Base-by-base conservation (phyloP, 306 rosid species). In the Gastrolobium villosum region DNA sequence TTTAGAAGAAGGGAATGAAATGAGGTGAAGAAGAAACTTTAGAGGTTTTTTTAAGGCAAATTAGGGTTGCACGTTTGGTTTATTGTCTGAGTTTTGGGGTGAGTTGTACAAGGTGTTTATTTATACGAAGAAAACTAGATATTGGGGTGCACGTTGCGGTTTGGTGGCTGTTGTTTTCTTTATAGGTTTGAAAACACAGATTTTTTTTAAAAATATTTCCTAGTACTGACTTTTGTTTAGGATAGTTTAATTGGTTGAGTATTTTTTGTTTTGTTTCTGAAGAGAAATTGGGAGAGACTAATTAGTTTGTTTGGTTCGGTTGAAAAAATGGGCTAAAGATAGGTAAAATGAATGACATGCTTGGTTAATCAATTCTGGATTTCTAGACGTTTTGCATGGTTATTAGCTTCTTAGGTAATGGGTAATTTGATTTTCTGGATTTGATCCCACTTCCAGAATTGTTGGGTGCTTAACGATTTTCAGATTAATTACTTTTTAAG, bases 91-190 rank as follows among this genome's bases (percentile, higher is more conserved):
- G 20, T 31, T 74, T 44, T 20, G 39, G 3, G 31, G 61, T 35
- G 7, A 48, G 49, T 53, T 75, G 43, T 68, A 75, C 65, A 45
- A 3, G 31, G 46, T 69, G 68, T 74, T 2, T 26, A 70, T 49
- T 68, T 77, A 65, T 72, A 65, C 1, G 71, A 81, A 67, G 78
- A 72, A 60, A 77, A 59, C 44, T 13, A 44, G 20, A 15, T 65
- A 81, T 61, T 73, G 84, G 83, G 44, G 7, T 49, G 81, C 86
- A 85, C 88, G 86, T 81, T 77, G 75, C 53, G 30, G 39, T 76
- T 75, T 55, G 35, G 70, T 79, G 40, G 76, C 8, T 50, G 34
- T 66, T 65, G 4, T 36, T 72, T 64, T 28, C 45, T 6, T 13
- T 69, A 8, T 10, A 43, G 46, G 26, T 72, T 69, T 79, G 75